Percentiles rank a stretch among this genome's conserved stretches.
Evolutionary conservation across 2,329 filamentous ascomycete species (phyloP).

Genomic region (Aspergillus sp.): DNA sequence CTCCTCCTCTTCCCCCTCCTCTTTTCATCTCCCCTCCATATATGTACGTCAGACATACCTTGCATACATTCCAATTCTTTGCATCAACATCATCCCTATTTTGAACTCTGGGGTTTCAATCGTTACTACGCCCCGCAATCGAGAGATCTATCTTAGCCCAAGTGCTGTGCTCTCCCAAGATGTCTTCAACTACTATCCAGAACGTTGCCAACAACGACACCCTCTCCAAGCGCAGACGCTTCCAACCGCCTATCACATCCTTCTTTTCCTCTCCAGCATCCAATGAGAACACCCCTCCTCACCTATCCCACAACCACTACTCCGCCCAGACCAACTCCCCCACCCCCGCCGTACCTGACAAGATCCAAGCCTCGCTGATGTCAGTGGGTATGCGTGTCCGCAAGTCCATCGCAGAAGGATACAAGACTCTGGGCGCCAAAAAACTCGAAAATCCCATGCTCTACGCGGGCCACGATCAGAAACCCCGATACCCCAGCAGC

Average conservation of each 20-base stretch:
- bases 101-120: too few relatives aligned
- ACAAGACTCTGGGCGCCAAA: slow-evolving; percentile 61
- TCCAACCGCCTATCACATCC: slow-evolving; percentile 39
- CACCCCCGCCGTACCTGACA: slow-evolving; percentile 54
- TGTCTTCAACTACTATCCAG: neutral
- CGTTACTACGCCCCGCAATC: too few relatives aligned
- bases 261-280: slow-evolving; percentile 26
- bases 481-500: slow-evolving; percentile 4
- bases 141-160: too few relatives aligned
- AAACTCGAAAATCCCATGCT: slow-evolving; percentile 12
- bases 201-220: slow-evolving; percentile 15
- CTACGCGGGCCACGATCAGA: slow-evolving; percentile 1
- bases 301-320: slow-evolving; percentile 37
- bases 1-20: too few relatives aligned
- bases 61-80: too few relatives aligned
- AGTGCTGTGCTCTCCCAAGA: slow-evolving; percentile 6
- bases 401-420: slow-evolving; percentile 89
- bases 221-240: slow-evolving; percentile 39
- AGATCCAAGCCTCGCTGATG: slow-evolving; percentile 76
- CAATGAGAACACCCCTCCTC: slow-evolving; percentile 9
- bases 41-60: too few relatives aligned
- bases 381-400: slow-evolving; percentile 91
- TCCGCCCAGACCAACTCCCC: slow-evolving; percentile 33
- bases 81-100: too few relatives aligned
- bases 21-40: too few relatives aligned